Conservation (phyloP, 2,329 filamentous ascomycete genomes). For the Leptoxyphium fumago region DNA sequence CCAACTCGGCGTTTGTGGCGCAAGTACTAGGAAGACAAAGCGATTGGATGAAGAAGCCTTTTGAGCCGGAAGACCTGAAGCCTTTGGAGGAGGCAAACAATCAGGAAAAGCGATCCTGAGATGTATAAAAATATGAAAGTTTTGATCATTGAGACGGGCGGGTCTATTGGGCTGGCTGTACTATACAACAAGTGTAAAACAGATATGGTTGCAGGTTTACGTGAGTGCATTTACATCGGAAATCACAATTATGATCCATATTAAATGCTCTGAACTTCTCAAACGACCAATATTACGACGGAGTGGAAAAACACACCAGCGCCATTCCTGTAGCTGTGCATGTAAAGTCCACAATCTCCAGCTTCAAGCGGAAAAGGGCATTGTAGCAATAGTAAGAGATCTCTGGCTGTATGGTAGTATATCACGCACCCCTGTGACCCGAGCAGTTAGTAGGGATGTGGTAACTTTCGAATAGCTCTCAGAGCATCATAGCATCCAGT, state of each 20-base stretch:
- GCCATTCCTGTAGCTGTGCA: no score
- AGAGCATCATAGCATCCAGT: no score
- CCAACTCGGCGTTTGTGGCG: constrained; percentile 23
- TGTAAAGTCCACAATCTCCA: no score
- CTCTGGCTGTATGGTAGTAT: no score
- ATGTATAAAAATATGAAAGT: background rate
- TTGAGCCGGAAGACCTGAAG: constrained; percentile 8
- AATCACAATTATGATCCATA: background rate
- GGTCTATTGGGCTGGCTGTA: background rate
- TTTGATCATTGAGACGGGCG: background rate
- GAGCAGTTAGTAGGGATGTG: no score
- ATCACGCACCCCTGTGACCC: no score
- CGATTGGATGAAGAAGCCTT: constrained; percentile 8
- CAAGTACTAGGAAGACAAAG: constrained; percentile 18
- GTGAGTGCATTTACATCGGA: background rate
- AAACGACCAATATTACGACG: no score
- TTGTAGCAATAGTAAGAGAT: no score
- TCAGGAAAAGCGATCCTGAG: background rate
- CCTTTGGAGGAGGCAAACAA: background rate
- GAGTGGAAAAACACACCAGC: no score
- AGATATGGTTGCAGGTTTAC: background rate
- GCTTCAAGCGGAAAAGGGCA: no score
- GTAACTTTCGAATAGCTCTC: no score
- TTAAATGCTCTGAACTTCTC: no score
- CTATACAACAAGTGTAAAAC: background rate